Base-by-base conservation (phyloP, 805 yeast species). In the Yamadazyma takamatsuzukensis region DNA sequence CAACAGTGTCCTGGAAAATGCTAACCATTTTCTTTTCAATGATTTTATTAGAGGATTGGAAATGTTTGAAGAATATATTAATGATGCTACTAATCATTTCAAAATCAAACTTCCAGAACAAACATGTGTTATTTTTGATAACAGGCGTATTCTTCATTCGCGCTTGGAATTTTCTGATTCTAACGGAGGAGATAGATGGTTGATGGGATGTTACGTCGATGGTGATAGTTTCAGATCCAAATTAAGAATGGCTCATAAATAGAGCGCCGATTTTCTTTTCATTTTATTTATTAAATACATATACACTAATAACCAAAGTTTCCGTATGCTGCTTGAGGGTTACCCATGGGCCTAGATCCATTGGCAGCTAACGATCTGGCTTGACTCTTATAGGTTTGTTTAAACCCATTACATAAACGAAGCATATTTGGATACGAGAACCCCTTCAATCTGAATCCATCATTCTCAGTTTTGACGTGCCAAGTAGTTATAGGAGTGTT, bases 331-430 rank as follows among this genome's bases (percentile, higher is more conserved):
- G 30, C 34, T 32, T 40, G 48, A 18, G 44, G 44, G 27, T 29
- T 41, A 23, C 37, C 40, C 9, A 40, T 33, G n/a, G 44, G 43
- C 27, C 50, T 38, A 26, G 41, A 43, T 5, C 44, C 32, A 18
- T 39, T 41, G 18, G 43, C 50, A 12, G 45, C 26, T 18, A 35
- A 14, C 12, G 32, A 16, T 28, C 40, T 39, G 18, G 40, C 33
- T 25, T 40, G 45, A 27, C 29, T 29, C 34, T 65, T 67, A 48
- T 60, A 64, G 8, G 68, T 61, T 41, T 80, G 83, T 68, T 93
- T 93, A 78, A 93, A 93, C 12, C 99, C 99, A 51, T 93, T 93
- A 65, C 96, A 84, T 49, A 93, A 71, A 37, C 82, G 76, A 42
- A 78, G 78, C 70, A 90, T 88, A 56, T 83, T 88, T n/a, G 96